Conservation (phyloP, 495 filamentous ascomycete species). For the Aspergillus cristatus region DNA sequence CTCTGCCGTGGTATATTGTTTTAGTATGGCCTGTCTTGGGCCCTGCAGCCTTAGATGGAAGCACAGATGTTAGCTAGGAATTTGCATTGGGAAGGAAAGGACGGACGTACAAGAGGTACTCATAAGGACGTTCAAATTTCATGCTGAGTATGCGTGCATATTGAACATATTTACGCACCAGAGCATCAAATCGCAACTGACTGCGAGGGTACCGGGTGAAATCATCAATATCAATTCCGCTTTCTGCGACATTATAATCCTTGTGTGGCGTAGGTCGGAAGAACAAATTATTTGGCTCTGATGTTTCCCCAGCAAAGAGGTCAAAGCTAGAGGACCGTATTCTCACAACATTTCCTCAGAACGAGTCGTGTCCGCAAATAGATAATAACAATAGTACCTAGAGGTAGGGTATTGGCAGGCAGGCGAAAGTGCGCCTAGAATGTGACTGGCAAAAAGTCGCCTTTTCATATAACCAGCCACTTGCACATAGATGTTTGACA, state of each 20-base stretch:
- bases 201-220: not conserved
- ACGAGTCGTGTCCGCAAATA: too few species aligned
- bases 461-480: too few species aligned
- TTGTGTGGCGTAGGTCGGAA: constrained; percentile 4
- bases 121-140: not conserved
- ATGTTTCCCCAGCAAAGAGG: constrained; percentile 13
- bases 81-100: not conserved
- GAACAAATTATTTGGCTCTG: constrained; percentile 9
- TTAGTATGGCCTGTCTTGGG: not conserved
- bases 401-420: too few species aligned
- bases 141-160: not conserved
- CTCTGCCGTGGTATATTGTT: not conserved
- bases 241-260: not conserved
- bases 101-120: not conserved
- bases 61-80: not conserved
- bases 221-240: not conserved
- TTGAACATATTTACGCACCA: not conserved
- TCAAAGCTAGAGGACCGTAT: constrained; percentile 3
- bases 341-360: not conserved
- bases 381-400: too few species aligned
- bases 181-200: not conserved
- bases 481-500: too few species aligned
- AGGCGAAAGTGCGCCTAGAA: too few species aligned
- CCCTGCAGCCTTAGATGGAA: not conserved
- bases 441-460: too few species aligned